These are phyloP conservation scores for Nakazawaea ambrosiae DNA, from an alignment of 805 yeast species.

Conservation along the genomic window DNA sequence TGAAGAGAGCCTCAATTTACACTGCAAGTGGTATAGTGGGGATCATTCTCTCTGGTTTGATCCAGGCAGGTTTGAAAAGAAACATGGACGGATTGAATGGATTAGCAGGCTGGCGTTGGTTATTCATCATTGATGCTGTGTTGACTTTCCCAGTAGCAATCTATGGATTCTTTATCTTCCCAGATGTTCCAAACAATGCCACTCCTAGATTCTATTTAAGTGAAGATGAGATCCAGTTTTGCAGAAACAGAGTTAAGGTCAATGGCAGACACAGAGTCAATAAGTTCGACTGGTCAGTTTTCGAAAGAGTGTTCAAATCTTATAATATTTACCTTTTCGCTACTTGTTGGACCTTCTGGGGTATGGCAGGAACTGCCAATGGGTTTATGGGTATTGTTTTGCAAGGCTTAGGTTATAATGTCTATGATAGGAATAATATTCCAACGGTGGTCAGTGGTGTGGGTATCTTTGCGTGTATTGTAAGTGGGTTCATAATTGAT, in stretches of 20 bases:
- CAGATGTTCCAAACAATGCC: constrained; percentile 59
- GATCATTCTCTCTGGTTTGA: constrained; percentile 47
- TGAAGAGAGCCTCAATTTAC: constrained; percentile 56
- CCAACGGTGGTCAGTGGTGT: constrained; percentile 42
- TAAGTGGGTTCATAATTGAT: constrained; percentile 46
- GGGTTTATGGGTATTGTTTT: constrained; percentile 43
- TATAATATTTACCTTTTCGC: constrained; percentile 55
- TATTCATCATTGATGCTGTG: constrained; percentile 45
- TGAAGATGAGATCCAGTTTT: constrained; percentile 46
- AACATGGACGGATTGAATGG: constrained; percentile 36
- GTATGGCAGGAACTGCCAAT: constrained; percentile 57
- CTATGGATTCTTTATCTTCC: constrained; percentile 29
- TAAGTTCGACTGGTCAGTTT: constrained; percentile 34
- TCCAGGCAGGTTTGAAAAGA: constrained; percentile 32
- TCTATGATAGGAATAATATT: constrained; percentile 31
- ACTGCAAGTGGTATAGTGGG: constrained; percentile 61
- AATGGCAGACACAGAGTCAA: constrained; percentile 15
- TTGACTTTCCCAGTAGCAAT: constrained; percentile 32
- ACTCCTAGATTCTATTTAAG: constrained; percentile 36
- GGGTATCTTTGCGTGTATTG: constrained; percentile 42
- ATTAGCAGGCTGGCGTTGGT: constrained; percentile 46
- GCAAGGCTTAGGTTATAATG: constrained; percentile 58
- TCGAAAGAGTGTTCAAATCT: constrained; percentile 45
- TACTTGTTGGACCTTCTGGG: constrained; percentile 38
- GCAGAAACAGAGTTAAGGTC: constrained; percentile 31